These are phyloP conservation scores for Eutrema yunnanense DNA, from an alignment of 345 rosid genomes.

Conservation along the genomic window DNA sequence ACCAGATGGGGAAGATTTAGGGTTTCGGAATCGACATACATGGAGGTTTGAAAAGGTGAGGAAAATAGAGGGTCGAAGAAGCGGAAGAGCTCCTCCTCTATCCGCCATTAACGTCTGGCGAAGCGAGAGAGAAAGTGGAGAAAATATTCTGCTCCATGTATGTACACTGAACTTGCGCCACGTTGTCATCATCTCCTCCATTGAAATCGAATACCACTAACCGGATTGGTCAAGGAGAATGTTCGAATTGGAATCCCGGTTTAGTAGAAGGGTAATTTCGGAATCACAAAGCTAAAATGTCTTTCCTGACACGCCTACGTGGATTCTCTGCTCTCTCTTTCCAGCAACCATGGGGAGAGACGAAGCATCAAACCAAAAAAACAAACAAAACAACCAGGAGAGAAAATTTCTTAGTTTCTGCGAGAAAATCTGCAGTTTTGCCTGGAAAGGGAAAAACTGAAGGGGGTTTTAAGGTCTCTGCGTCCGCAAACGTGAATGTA, in stretches of 20 bases:
- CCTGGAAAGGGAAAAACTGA: background rate
- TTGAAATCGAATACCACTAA: conserved; percentile 15
- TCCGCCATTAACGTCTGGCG: conserved; percentile 29
- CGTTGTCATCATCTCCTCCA: conserved; percentile 30
- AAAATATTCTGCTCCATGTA: background rate
- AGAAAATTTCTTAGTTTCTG: conserved; percentile 6
- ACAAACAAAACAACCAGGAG: background rate
- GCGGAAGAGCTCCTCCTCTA: conserved; percentile 19
- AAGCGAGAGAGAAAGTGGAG: background rate
- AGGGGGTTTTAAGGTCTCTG: conserved; percentile 13
- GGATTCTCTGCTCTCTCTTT: conserved; percentile 20
- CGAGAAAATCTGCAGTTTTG: too few relatives aligned
- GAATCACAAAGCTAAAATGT: background rate
- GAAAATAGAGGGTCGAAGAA: conserved; percentile 1
- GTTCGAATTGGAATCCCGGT: background rate
- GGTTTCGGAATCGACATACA: background rate
- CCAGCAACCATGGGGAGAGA: conserved; percentile 15
- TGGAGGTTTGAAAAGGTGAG: background rate
- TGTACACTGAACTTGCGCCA: conserved; percentile 9
- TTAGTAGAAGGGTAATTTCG: conserved; percentile 13
- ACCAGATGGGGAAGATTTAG: background rate
- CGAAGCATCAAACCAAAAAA: conserved; percentile 20
- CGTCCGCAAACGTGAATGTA: conserved; percentile 4
- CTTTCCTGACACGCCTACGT: conserved; percentile 35
- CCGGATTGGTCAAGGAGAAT: conserved; percentile 15